Base-by-base conservation (phyloP, 1,139 yeast genomes). In the Saccharomyces pastorianus region DNA sequence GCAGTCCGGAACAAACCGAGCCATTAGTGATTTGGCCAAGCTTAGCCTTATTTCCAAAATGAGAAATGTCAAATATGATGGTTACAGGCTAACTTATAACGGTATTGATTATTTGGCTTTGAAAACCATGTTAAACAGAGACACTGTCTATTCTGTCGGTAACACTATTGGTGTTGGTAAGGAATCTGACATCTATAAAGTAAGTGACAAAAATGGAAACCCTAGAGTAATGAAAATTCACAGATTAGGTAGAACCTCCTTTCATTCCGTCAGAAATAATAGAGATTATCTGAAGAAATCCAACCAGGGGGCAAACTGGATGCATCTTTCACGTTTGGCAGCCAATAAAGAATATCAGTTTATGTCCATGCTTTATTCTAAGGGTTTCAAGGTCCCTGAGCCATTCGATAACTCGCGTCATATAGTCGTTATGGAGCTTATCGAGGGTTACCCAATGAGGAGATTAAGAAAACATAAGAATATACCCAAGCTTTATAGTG, bases 121-220 rank as follows among this genome's bases (percentile, higher is more conserved):
- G 60, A 88, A 85, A 68, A 79, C 96, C 4, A 81, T 93, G 82
- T 72, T 83, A 62, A 87, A 85, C 64, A 78, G 91, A 61, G 82
- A 84, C 50, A 77, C 89, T 0, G 70, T 93, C 8, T 84, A 84
- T 63, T 85, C 95, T 2, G 81, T 93, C 11, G 98, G 96, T 17
- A 79, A 85, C 48, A 88, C 87, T 26, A 90, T 93, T 63, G 99
- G 99, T 55, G 96, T 95, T 51, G 99, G 99, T 65, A 93, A 93
- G 69, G 99, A 93, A 70, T 89, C 97, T 3, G 99, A 93, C 72
- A 91, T 93, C 64, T 90, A 85, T 69, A 80, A 93, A n/a, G 91
- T 88, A 0, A 84, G 87, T 56, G 93, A 87, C 64, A 74, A 78
- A 9, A 68, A 77, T 27, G 95, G 95, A 1, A 69, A 67, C 14